phyloP scores from a whole-genome alignment of 805 yeast species.

The Metschnikowia gruessii region DNA sequence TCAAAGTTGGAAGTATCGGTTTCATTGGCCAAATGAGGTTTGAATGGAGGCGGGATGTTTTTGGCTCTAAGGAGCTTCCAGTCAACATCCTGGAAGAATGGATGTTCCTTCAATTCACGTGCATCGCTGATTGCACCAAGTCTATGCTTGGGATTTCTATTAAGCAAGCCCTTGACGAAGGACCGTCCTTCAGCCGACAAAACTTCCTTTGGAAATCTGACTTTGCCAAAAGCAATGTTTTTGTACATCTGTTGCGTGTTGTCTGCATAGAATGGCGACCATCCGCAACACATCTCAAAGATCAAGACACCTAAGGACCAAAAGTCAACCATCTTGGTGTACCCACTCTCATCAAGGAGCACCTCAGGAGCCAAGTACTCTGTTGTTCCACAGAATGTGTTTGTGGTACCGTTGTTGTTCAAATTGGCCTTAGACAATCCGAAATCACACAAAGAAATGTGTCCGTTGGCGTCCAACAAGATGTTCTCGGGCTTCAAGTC shows the following conservation, averaged over 20 bases:
- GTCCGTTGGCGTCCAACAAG: conserved; percentile 92
- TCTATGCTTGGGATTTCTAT: conserved; percentile 94
- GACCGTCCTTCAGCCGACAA: conserved; percentile 90
- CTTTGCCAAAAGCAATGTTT: conserved; percentile 97
- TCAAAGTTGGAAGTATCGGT: conserved; percentile 96
- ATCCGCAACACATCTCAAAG: conserved; percentile 99
- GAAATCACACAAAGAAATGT: conserved; percentile 95
- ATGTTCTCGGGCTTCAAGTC: conserved; percentile 98
- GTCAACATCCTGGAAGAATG: conserved; percentile 87
- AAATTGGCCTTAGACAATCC: conserved; percentile 94
- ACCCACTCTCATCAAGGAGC: conserved; percentile 89
- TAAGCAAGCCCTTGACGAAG: conserved; percentile 90
- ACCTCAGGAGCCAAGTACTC: conserved; percentile 98
- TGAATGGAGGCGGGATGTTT: conserved; percentile 93
- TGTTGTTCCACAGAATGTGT: conserved; percentile 97
- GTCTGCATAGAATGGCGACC: conserved; percentile 98
- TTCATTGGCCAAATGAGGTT: conserved; percentile 87
- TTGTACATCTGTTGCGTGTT: conserved; percentile 98
- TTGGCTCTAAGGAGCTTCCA: conserved; percentile 79
- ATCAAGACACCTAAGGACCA: conserved; percentile 97
- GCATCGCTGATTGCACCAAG: conserved; percentile 92
- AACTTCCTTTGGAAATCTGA: conserved; percentile 94
- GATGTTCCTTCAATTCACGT: conserved; percentile 85
- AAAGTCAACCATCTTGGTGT: conserved; percentile 98
- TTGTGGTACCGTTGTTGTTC: conserved; percentile 82